Evolutionary conservation across 257 asterid genomes (phyloP), one percentile per base, ranked within the genome.

Genomic region (Petunia secreta): DNA sequence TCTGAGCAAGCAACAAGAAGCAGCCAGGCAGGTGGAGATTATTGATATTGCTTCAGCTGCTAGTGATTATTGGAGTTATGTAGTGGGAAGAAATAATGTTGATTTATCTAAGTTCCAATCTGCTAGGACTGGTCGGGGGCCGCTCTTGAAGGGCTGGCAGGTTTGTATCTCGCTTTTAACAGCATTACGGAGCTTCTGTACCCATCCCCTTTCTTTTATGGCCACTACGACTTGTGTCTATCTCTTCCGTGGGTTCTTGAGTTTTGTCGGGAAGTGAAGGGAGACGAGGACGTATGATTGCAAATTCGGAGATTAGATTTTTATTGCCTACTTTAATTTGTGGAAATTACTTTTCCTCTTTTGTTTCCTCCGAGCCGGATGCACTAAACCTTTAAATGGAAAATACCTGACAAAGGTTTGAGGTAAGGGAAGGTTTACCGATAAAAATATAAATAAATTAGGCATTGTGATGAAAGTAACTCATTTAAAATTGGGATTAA

Each of bases 31-130:
- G 85, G 87, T 94, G 75, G 98, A 94, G 83, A 83, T 57, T 83
- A 85, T 94, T 2, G 94, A 92, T 82, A 93, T 94, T 78, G 93
- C 96, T 78, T 78, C 92, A 4, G 85, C 81, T 71, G 37, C 88
- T 36, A 91, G 78, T 48, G 98, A 94, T 78, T 94, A 94, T 67
- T 94, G 97, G 98, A 89, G 97, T 84, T 91, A 91, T 81, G 81
- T 93, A 11, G 65, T 92, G 71, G 98, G 98, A 53, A 87, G 86
- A 58, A 88, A 85, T 87, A 59, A 77, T 74, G 79, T 84, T 53
- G 93, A 92, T 83, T 83, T 92, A 39, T 85, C 96, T 58, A 92
- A 78, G 81, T 92, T 93, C 85, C 87, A 85, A 81, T 92, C 98
- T 25, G 80, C 87, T 57, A 87, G 81, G 80, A 92, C 97, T 55